Conservation (phyloP, 352 stramenopile genomes). For the Phytopythium delawarense region DNA sequence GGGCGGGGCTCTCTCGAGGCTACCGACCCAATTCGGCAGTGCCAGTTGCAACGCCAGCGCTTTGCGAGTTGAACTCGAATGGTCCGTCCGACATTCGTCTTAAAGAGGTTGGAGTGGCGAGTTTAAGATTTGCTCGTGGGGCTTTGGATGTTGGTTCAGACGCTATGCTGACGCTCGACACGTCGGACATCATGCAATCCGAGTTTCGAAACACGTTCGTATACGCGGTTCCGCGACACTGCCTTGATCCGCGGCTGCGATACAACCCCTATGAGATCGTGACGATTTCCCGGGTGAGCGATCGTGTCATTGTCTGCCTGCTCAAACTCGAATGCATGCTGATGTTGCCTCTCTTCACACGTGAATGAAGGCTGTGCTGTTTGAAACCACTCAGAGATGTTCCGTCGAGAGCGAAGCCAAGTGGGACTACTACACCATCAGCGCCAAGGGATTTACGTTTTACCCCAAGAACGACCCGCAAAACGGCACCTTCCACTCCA, state of each 20-base stretch:
- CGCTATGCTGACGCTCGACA: neutral
- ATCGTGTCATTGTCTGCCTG: neutral
- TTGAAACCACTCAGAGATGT: slow-evolving; percentile 17
- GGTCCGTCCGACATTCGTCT: neutral
- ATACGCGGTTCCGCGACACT: slow-evolving; percentile 61
- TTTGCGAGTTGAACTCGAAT: neutral
- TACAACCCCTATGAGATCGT: slow-evolving; percentile 75
- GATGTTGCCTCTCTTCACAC: neutral
- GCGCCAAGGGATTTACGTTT: slow-evolving; percentile 49
- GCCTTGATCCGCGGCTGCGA: slow-evolving; percentile 28
- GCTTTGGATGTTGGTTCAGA: neutral
- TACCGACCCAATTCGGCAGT: neutral
- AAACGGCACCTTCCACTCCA: slow-evolving; percentile 32
- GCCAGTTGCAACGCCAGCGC: no score
- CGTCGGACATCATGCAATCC: slow-evolving; percentile 3
- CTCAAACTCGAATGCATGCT: neutral
- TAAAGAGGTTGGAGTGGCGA: neutral
- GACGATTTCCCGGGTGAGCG: slow-evolving; percentile 46
- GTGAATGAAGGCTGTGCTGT: slow-evolving; percentile 12
- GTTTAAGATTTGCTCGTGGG: neutral
- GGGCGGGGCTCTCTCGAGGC: neutral
- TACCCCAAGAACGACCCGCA: slow-evolving; percentile 48
- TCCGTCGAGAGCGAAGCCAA: slow-evolving; percentile 24
- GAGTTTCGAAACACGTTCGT: slow-evolving; percentile 50
- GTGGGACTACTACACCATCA: slow-evolving; percentile 76